Conservation (phyloP, 495 filamentous ascomycete genomes). For the Gamarada debralockiae region DNA sequence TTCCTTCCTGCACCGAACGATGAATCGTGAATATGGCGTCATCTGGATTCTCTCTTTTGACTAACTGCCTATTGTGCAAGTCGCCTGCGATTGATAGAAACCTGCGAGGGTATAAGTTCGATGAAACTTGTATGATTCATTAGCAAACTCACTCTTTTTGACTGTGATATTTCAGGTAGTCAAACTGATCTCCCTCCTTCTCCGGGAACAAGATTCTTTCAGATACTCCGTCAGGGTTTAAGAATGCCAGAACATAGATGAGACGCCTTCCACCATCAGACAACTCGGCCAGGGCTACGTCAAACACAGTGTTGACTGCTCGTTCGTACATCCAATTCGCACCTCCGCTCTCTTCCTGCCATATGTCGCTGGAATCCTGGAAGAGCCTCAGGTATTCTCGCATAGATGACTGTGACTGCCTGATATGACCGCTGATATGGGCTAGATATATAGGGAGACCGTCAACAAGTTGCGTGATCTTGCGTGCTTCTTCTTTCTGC, state of each 20-base stretch:
- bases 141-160: neutral
- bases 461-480: slow-evolving; percentile 6
- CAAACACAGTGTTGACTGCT: neutral
- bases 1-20: neutral
- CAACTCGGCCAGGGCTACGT: neutral
- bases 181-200: neutral
- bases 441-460: neutral
- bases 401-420: neutral
- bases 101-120: neutral
- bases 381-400: neutral
- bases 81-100: neutral
- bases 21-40: neutral
- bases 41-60: neutral
- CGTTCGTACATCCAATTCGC: neutral
- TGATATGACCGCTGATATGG: neutral
- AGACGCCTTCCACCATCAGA: neutral
- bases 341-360: neutral
- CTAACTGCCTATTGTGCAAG: neutral
- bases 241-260: neutral
- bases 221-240: neutral
- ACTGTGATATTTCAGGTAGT: neutral
- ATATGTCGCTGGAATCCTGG: neutral
- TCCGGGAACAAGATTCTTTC: neutral
- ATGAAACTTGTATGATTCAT: too few relatives aligned
- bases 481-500: neutral